Evolutionary conservation across 1,139 yeast species (phyloP), one percentile per base, ranked within the genome.

Genomic region (Lodderomyces jiufengensis): DNA sequence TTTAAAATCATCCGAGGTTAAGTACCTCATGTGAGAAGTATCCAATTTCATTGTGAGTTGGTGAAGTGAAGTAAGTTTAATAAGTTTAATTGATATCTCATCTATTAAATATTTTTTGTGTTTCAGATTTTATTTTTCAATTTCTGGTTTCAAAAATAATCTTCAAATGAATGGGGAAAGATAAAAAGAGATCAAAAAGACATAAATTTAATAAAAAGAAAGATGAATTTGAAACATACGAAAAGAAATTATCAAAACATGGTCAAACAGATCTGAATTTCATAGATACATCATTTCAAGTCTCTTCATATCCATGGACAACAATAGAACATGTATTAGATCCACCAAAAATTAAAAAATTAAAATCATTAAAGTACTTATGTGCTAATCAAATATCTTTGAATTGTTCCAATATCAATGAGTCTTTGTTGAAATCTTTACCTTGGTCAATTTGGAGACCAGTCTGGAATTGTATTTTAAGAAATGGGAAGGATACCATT

Each of bases 11-110:
- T 88, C 97, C 4, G 82, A 70, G 48, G 95, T 81, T 54, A 92
- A 68, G 55, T 90, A 92, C 61, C 97, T 74, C 96, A 92, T 85
- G 56, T 88, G 95, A 13, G 94, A 72, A 1, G 95, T 84, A 51
- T 92, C 97, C 39, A 92, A 70, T 73, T 88, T 92, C 97, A 90
- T 90, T 7, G 6, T 28, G 18, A 16, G 4, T 14, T 13, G 32
- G 18, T 22, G 31, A 30, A 20, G 24, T 12, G 23, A 18, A 21
- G 20, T 18, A 18, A 18, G 20, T n/a, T n/a, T n/a, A 18, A 18
- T 5, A 18, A 18, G 20, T 18, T 7, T 5, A 5, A 5, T 18
- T 18, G 20, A 18, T 18, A 18, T 18, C 6, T 18, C 5, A 5
- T 18, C 7, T 18, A 18, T 18, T 18, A 5, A 18, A 5, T 18